These are phyloP conservation scores for Sphaceloma murrayae DNA, from an alignment of 2,329 filamentous ascomycete species.

Conservation along the genomic window DNA sequence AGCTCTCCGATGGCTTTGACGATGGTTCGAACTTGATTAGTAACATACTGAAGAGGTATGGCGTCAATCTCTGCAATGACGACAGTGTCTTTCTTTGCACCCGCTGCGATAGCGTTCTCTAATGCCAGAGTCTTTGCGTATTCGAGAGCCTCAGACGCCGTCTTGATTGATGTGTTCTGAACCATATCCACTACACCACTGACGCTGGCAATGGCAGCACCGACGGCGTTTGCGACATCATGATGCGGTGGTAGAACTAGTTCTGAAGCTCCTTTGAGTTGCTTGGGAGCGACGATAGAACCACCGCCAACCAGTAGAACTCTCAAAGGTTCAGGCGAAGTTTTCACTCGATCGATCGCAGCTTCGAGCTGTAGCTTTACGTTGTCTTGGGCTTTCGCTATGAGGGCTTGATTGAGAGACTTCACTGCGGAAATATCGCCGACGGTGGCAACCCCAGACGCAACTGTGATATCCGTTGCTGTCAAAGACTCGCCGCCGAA, in stretches of 20 bases:
- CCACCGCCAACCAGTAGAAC: slow-evolving; percentile 52
- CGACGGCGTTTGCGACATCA: slow-evolving; percentile 51
- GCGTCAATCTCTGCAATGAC: slow-evolving; percentile 41
- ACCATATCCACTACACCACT: slow-evolving; percentile 46
- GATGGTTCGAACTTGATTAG: slow-evolving; percentile 28
- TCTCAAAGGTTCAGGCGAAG: slow-evolving; percentile 43
- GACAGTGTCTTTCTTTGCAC: slow-evolving; percentile 31
- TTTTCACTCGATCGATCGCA: slow-evolving; percentile 48
- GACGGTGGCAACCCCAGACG: slow-evolving; percentile 23
- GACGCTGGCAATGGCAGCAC: slow-evolving; percentile 50
- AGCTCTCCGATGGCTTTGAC: slow-evolving; percentile 28
- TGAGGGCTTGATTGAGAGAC: slow-evolving; percentile 17
- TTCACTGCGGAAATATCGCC: slow-evolving; percentile 22
- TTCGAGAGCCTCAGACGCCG: slow-evolving; percentile 32
- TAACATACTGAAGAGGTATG: slow-evolving; percentile 29
- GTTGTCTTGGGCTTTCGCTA: slow-evolving; percentile 26
- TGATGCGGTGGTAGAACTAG: slow-evolving; percentile 44
- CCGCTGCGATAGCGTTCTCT: slow-evolving; percentile 29
- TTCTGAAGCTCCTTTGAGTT: slow-evolving; percentile 42
- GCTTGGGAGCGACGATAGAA: slow-evolving; percentile 42
- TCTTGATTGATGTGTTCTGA: slow-evolving; percentile 36
- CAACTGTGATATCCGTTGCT: slow-evolving; percentile 44
- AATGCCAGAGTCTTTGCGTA: slow-evolving; percentile 31
- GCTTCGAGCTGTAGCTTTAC: slow-evolving; percentile 43
- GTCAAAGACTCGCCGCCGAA: slow-evolving; percentile 48